Evolutionary conservation across 2,329 filamentous ascomycete species (phyloP).

Genomic region (Penicillium sp.): DNA sequence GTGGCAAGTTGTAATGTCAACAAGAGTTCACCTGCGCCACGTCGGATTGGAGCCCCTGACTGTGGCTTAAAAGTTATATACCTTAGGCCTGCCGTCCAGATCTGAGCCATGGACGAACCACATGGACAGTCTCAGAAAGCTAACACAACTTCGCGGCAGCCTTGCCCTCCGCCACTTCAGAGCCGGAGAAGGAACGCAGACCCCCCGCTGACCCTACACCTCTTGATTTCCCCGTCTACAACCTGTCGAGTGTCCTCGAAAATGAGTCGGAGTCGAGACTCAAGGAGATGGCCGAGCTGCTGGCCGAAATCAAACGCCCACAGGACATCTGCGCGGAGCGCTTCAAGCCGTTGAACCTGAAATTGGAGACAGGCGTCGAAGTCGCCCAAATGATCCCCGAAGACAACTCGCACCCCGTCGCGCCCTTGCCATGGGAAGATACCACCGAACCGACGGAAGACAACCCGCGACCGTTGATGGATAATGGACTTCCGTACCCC

Average conservation of each 20-base stretch:
- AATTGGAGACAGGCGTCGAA: constrained; percentile 31
- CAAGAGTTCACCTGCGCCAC: neutral
- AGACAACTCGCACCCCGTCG: constrained; percentile 27
- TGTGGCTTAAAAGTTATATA: neutral
- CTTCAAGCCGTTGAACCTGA: constrained; percentile 37
- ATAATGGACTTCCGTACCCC: constrained; percentile 44
- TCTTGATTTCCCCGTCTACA: constrained; percentile 46
- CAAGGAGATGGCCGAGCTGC: constrained; percentile 34
- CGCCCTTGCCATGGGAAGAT: constrained; percentile 33
- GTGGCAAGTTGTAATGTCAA: neutral
- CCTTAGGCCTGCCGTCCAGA: neutral
- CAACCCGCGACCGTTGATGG: constrained; percentile 30
- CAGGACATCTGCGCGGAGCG: constrained; percentile 35
- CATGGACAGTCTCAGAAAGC: neutral
- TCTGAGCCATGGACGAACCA: too few relatives aligned
- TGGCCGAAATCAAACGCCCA: constrained; percentile 38
- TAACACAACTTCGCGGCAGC: constrained; percentile 18
- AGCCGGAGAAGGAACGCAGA: constrained; percentile 37
- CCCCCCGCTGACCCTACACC: constrained; percentile 44
- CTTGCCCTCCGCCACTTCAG: constrained; percentile 26
- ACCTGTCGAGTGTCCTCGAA: constrained; percentile 29
- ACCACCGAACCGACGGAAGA: constrained; percentile 17
- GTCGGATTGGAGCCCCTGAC: neutral
- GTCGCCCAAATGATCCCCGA: constrained; percentile 31
- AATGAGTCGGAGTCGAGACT: constrained; percentile 32